Conservation (phyloP, 176 grass and related monocot species). For the Aegilops longissima region DNA sequence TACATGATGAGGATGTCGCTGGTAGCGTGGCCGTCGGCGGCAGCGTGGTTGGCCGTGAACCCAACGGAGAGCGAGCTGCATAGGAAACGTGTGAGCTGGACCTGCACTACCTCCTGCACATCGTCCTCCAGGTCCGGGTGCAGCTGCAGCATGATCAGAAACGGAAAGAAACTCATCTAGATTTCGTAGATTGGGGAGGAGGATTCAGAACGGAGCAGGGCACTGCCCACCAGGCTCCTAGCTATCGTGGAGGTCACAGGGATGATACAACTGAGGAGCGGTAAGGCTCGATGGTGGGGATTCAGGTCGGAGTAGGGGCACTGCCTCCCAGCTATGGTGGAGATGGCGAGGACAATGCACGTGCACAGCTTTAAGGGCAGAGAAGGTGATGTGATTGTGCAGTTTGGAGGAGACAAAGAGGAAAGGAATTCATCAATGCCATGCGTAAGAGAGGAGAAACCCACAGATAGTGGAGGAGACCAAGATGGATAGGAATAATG, state of each 20-base stretch:
- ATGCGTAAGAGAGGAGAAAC: not conserved
- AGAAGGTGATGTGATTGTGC: not conserved
- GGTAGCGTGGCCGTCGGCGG: slow-evolving; percentile 47
- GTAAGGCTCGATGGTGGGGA: not conserved
- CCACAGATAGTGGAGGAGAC: no score
- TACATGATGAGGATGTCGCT: slow-evolving; percentile 58
- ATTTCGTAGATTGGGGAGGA: no score
- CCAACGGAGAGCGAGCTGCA: slow-evolving; percentile 45
- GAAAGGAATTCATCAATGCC: not conserved
- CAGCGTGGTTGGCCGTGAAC: slow-evolving; percentile 48
- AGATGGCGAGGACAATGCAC: not conserved
- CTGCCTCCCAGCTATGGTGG: not conserved
- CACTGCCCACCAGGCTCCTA: no score
- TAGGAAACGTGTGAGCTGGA: slow-evolving; percentile 57
- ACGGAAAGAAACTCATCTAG: no score
- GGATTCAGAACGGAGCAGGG: no score
- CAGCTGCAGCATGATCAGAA: no score
- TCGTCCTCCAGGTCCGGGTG: no score
- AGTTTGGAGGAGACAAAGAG: not conserved
- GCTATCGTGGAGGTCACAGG: no score
- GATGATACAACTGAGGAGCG: no score
- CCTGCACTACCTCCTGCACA: slow-evolving; percentile 10
- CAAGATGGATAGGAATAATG: not conserved
- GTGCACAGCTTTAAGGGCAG: not conserved
- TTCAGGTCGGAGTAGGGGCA: not conserved